Conservation (phyloP, 345 rosid species). For the Salix purpurea region DNA sequence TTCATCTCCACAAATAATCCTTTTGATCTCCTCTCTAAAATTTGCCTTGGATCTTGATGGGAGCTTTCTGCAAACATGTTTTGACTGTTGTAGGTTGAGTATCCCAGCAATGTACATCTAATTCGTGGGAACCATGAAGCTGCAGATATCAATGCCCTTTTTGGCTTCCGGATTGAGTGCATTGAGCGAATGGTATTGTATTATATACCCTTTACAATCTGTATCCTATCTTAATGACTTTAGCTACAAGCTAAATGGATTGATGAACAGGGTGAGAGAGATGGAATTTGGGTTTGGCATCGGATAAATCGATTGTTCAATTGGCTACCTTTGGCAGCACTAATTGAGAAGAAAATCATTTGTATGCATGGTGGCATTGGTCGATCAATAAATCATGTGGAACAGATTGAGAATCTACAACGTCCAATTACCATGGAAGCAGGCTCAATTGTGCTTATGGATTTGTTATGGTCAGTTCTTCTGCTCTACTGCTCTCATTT, state of each 20-base stretch:
- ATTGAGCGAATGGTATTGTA: constrained; percentile 90
- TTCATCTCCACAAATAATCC: background rate
- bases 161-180: constrained; percentile 96
- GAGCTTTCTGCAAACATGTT: constrained; percentile 11
- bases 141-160: constrained; percentile 97
- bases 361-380: constrained; percentile 99
- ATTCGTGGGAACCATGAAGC: constrained; percentile 99
- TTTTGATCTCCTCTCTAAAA: background rate
- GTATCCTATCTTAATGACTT: constrained; percentile 8
- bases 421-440: constrained; percentile 99
- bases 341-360: constrained; percentile 90
- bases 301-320: constrained; percentile 93
- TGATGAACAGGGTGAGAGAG: constrained; percentile 83
- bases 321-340: constrained; percentile 96
- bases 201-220: constrained; percentile 13
- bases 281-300: constrained; percentile 99
- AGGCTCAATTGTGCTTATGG: constrained; percentile 95
- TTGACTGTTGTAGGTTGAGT: constrained; percentile 65
- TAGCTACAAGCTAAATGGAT: constrained; percentile 20
- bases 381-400: constrained; percentile 91
- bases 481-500: constrained; percentile 6
- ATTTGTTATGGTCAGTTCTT: constrained; percentile 75
- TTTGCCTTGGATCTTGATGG: constrained; percentile 6
- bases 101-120: constrained; percentile 79
- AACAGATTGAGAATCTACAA: constrained; percentile 90